phyloP scores from a whole-genome alignment of 371 early-diverging fungal genomes.

The Apophysomyces variabilis region DNA sequence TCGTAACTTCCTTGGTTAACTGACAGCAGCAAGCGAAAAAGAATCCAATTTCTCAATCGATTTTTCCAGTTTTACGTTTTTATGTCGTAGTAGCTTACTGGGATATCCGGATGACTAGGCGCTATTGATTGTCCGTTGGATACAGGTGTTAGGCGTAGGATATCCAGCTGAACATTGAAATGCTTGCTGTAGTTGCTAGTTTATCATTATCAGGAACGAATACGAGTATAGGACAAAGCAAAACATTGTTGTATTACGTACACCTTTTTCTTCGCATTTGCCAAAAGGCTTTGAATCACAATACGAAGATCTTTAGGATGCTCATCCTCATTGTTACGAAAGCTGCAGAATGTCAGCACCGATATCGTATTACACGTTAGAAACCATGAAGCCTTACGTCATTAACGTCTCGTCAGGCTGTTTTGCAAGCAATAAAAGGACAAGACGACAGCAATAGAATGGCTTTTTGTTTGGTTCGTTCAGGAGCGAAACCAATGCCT shows the following conservation, averaged over 20 bases:
- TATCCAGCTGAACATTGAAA: constrained; percentile 25
- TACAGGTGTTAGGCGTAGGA: constrained; percentile 22
- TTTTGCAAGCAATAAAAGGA: neutral
- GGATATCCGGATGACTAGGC: neutral
- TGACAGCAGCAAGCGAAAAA: neutral
- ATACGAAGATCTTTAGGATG: constrained; percentile 13
- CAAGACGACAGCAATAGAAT: neutral
- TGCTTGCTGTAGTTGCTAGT: neutral
- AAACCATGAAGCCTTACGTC: neutral
- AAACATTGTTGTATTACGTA: neutral
- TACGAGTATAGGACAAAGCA: neutral
- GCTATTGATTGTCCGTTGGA: neutral
- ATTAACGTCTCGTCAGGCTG: neutral
- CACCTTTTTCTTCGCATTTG: neutral
- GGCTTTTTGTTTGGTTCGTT: constrained; percentile 1
- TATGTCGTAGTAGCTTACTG: neutral
- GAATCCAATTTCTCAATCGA: neutral
- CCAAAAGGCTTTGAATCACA: neutral
- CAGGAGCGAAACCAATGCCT: neutral
- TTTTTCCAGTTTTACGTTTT: neutral
- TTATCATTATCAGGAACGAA: neutral
- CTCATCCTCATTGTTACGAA: constrained; percentile 30
- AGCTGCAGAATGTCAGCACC: constrained; percentile 15
- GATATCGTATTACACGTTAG: neutral
- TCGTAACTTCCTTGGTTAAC: constrained; percentile 24